A percentile compares a stretch with the other conserved stretches of the same genome.
These are phyloP conservation scores for Epichloe uncinata DNA, from an alignment of 2,329 filamentous ascomycete genomes.

Conservation along the genomic window DNA sequence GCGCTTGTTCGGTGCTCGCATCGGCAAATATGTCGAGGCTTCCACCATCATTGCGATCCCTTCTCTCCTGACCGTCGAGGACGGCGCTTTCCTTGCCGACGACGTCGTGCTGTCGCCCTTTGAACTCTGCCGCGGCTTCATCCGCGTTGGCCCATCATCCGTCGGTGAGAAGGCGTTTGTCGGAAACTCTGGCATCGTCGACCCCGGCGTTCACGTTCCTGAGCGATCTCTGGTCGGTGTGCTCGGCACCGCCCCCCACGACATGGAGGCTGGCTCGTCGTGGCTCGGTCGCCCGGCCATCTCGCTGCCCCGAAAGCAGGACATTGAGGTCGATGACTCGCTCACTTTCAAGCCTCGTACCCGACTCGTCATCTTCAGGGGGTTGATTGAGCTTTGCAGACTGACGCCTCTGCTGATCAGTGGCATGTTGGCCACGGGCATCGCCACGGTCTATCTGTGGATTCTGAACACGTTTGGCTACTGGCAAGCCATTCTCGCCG, in stretches of 20 bases:
- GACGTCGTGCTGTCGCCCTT: slow-evolving; percentile 10
- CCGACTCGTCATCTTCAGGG: slow-evolving; percentile 6
- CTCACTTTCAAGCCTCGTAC: slow-evolving; percentile 10
- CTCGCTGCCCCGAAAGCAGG: slow-evolving; percentile 8
- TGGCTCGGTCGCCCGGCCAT: slow-evolving; percentile 12
- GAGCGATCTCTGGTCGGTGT: slow-evolving; percentile 9
- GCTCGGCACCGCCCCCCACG: slow-evolving; percentile 8
- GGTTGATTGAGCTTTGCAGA: slow-evolving; percentile 9
- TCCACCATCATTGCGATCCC: slow-evolving; percentile 10
- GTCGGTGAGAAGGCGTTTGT: slow-evolving; percentile 9
- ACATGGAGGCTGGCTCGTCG: slow-evolving; percentile 10
- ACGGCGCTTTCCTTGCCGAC: slow-evolving; percentile 12
- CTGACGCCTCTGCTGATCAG: slow-evolving; percentile 8
- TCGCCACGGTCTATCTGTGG: slow-evolving; percentile 5
- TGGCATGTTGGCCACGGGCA: not conserved
- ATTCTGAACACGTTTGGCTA: slow-evolving; percentile 6
- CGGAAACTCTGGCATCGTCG: slow-evolving; percentile 12
- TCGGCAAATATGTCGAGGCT: slow-evolving; percentile 10
- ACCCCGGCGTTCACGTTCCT: slow-evolving; percentile 7
- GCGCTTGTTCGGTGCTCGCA: slow-evolving; percentile 8
- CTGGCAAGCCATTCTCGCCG: slow-evolving; percentile 8
- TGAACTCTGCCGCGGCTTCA: slow-evolving; percentile 6
- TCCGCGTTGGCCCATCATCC: slow-evolving; percentile 6
- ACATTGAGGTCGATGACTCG: slow-evolving; percentile 7
- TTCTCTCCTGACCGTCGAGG: slow-evolving; percentile 9